Evolutionary conservation across 148 eudicot genomes (phyloP).

Genomic region (Tetragonia tetragonoides): DNA sequence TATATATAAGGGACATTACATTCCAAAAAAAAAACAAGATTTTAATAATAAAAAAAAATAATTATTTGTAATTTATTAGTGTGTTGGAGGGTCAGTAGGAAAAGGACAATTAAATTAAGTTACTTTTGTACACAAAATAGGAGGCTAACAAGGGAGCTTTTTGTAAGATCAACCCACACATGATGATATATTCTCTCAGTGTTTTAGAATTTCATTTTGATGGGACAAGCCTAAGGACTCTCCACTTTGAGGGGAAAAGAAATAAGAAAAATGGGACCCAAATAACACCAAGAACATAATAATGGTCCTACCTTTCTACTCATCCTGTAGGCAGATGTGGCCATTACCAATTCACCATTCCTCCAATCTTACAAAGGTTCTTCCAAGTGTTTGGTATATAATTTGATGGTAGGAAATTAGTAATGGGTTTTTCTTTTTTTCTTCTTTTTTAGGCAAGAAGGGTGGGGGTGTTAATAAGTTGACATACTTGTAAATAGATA

Average conservation of each 20-base stretch:
- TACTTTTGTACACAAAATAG: constrained; percentile 21
- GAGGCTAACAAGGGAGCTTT: constrained; percentile 20
- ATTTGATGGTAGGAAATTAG: background rate
- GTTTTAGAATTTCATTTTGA: background rate
- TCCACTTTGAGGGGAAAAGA: constrained; percentile 21
- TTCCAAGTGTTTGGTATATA: constrained; percentile 2
- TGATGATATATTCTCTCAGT: constrained; percentile 21
- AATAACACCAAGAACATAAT: constrained; percentile 16
- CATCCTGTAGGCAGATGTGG: background rate
- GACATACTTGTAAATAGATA: no score
- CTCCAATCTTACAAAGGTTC: background rate
- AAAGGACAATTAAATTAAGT: constrained; percentile 21
- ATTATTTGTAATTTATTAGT: background rate
- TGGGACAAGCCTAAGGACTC: constrained; percentile 14
- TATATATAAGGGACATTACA: background rate
- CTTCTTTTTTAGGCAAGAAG: no score
- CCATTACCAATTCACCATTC: constrained; percentile 5
- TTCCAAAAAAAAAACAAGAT: no score
- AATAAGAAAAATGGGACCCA: constrained; percentile 18
- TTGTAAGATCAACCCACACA: constrained; percentile 19
- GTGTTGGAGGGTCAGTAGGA: constrained; percentile 20
- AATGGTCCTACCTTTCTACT: constrained; percentile 19
- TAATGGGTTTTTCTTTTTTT: no score
- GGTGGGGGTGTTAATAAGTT: no score
- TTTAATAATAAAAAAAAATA: no score